Conservation (phyloP, 305 asterid genomes). For the Plantago lanceolata region DNA sequence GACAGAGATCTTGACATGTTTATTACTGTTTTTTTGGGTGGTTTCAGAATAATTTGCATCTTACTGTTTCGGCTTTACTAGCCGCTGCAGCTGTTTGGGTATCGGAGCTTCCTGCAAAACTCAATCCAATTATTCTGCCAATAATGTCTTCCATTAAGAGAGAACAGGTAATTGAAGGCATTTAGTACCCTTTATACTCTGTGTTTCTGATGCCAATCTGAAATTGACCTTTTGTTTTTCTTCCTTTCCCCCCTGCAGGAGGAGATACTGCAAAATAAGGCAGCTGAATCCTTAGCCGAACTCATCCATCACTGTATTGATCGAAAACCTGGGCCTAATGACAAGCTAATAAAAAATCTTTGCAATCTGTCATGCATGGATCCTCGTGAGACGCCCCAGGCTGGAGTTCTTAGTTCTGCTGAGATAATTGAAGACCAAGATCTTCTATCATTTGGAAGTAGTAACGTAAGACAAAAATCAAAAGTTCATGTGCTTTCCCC, state of each 20-base stretch:
- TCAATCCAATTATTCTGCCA: slow-evolving; percentile 87
- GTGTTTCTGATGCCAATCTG: slow-evolving; percentile 26
- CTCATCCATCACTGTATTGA: slow-evolving; percentile 73
- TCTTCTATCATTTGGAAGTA: slow-evolving; percentile 68
- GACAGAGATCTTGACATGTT: slow-evolving; percentile 24
- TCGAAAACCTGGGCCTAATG: slow-evolving; percentile 96
- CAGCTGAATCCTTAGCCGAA: slow-evolving; percentile 94
- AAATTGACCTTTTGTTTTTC: slow-evolving; percentile 28
- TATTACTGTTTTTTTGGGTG: slow-evolving; percentile 27
- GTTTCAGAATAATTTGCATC: slow-evolving; percentile 83
- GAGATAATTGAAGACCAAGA: slow-evolving; percentile 89
- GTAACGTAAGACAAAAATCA: slow-evolving; percentile 50
- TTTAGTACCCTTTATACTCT: slow-evolving; percentile 18
- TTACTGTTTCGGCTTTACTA: slow-evolving; percentile 82
- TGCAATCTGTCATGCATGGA: slow-evolving; percentile 83
- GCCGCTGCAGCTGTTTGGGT: slow-evolving; percentile 98
- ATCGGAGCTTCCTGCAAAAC: slow-evolving; percentile 86
- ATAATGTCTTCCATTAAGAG: slow-evolving; percentile 87
- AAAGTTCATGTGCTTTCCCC: slow-evolving; percentile 64
- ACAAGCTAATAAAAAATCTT: slow-evolving; percentile 80
- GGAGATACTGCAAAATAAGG: slow-evolving; percentile 87
- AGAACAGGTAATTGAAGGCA: slow-evolving; percentile 66
- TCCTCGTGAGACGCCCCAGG: slow-evolving; percentile 97
- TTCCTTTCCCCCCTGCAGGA: too few species aligned
- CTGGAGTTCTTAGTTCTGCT: slow-evolving; percentile 69